Base-by-base conservation (phyloP, 148 eudicot species). In the Fagopyrum tataricum region DNA sequence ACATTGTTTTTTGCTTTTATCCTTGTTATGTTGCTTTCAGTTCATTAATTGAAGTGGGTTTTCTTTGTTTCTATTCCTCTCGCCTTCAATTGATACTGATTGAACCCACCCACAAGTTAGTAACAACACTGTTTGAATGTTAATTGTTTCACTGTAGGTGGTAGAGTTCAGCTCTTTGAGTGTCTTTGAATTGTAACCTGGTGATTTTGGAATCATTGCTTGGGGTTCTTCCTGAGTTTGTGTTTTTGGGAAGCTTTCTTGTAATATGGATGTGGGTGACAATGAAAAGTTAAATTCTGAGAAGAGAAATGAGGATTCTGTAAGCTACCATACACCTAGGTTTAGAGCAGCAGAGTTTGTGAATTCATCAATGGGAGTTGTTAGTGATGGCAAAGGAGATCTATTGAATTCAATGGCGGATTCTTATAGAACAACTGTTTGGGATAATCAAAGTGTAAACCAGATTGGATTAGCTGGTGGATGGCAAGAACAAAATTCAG, bases 371-470 rank as follows among this genome's bases (percentile, higher is more conserved):
- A 77, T 81, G 74, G 89, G 87, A 74, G 51, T 82, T 72, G 76
- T 79, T 75, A 70, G 86, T 0, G 52, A 71, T 20, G 76, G 71
- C 39, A 84, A 82, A 78, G 90, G 84, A 74, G 89, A 72, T 31
- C 37, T 31, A 3, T 83, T 90, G 18, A 79, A 76, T 70, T 80
- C 90, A 17, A 76, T 84, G 84, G 81, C 84, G 44, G 91, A 89
- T 72, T 89, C 96, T 10, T 87, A 82, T 74, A 75, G 86, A 76
- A 78, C 86, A 24, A 12, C 82, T 4, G 76, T 89, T 77, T 96
- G 97, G 97, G 97, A 87, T 70, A 89, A 85, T 47, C 74, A 80
- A 14, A 74, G 77, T 81, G 93, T 85, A 61, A 82, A 80, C 77
- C 84, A 82, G 87, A 76, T 85, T 47, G 88, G 86, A 70, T 84